phyloP scores from a whole-genome alignment of 306 rosid genomes.

The Citrullus mucosospermus region DNA sequence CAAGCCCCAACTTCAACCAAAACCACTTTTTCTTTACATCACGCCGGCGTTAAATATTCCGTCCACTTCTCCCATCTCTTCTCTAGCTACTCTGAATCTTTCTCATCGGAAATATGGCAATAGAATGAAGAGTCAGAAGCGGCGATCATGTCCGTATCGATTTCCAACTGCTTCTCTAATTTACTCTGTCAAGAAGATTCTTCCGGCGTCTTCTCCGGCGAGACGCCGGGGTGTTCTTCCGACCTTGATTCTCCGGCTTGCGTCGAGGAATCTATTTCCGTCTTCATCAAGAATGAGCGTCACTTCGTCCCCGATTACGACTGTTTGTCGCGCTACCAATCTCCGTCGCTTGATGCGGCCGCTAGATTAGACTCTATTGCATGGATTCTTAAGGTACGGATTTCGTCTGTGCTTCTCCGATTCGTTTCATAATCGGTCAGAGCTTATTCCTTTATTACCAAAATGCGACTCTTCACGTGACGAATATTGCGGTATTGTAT shows the following conservation, averaged over 20 bases:
- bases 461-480: constrained; percentile 16
- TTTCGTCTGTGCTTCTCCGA: neutral
- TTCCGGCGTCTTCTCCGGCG: constrained; percentile 47
- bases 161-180: constrained; percentile 47
- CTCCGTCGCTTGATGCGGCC: constrained; percentile 50
- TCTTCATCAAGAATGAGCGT: constrained; percentile 65
- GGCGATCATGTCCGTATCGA: constrained; percentile 61
- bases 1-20: constrained; percentile 3
- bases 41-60: neutral
- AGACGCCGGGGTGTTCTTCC: constrained; percentile 52
- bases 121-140: constrained; percentile 36
- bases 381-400: constrained; percentile 91
- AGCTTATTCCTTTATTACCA: constrained; percentile 19
- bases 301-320: constrained; percentile 74
- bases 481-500: neutral
- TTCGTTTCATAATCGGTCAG: constrained; percentile 2
- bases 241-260: constrained; percentile 32
- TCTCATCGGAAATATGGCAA: constrained; percentile 16
- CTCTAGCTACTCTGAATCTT: constrained; percentile 11
- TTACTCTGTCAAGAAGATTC: constrained; percentile 71
- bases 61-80: neutral
- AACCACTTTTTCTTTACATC: neutral
- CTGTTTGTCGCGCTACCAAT: constrained; percentile 44
- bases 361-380: constrained; percentile 76
- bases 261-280: constrained; percentile 60